Conservation (phyloP, 306 rosid species). For the Begonia peltatifolia region DNA sequence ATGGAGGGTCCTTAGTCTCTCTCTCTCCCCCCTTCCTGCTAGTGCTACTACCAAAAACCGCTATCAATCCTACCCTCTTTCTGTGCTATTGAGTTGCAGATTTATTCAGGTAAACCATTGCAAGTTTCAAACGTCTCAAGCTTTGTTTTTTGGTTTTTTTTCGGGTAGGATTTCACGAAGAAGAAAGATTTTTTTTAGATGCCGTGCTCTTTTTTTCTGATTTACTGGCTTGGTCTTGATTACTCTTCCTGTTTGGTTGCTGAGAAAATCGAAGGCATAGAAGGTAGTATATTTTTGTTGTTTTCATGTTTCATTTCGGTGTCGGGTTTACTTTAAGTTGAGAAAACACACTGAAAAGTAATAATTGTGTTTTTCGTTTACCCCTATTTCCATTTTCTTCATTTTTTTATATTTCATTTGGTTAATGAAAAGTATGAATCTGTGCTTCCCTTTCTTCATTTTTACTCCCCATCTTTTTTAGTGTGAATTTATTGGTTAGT, state of each 20-base stretch:
- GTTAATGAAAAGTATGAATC: no score
- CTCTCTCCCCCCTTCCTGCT: not conserved
- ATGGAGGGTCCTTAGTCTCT: constrained; percentile 56
- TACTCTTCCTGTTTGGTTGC: not conserved
- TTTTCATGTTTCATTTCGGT: no score
- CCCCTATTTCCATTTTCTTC: no score
- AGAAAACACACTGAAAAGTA: no score
- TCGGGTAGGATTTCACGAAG: not conserved
- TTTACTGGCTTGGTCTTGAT: not conserved
- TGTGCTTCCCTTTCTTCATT: not conserved
- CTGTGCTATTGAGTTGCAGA: constrained; percentile 25
- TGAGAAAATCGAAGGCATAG: constrained; percentile 3
- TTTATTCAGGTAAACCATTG: constrained; percentile 35
- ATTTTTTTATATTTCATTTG: no score
- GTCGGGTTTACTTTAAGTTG: no score
- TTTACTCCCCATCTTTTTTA: not conserved
- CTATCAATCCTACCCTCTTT: constrained; percentile 7
- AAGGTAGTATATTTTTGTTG: not conserved
- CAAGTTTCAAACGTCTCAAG: constrained; percentile 1
- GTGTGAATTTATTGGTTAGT: no score
- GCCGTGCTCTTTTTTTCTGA: not conserved
- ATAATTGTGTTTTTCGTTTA: no score
- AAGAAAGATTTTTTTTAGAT: constrained; percentile 1
- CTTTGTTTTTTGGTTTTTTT: constrained; percentile 1
- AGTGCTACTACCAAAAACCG: not conserved